Conservation (phyloP, 208 protist genomes). For the Trypanosomatidae sp. region DNA sequence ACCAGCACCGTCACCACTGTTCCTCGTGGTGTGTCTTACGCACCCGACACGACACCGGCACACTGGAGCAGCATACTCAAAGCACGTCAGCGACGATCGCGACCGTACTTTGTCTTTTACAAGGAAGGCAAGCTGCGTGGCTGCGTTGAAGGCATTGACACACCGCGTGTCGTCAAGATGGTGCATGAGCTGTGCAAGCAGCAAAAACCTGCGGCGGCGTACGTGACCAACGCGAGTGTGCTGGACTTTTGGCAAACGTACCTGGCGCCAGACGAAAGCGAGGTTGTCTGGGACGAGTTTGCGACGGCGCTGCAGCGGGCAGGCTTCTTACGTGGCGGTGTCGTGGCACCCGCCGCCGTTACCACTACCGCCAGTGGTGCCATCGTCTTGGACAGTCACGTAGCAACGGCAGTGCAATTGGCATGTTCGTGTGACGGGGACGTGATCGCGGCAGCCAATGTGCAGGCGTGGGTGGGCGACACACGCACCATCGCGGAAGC, state of each 20-base stretch:
- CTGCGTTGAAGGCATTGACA: constrained; percentile 74
- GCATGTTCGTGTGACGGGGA: too few relatives aligned
- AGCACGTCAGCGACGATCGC: too few relatives aligned
- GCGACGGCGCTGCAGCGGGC: constrained; percentile 16
- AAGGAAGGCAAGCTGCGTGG: constrained; percentile 67
- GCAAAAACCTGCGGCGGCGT: constrained; percentile 62
- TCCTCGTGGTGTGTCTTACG: too few relatives aligned
- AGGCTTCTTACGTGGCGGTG: constrained; percentile 1
- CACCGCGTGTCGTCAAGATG: constrained; percentile 61
- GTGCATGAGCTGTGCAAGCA: constrained; percentile 58
- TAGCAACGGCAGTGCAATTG: too few relatives aligned
- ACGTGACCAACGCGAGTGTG: constrained; percentile 49
- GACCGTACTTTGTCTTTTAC: constrained; percentile 82
- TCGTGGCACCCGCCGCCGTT: background rate
- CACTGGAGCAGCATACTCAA: too few relatives aligned
- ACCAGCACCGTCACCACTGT: too few relatives aligned
- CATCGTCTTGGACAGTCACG: constrained; percentile 7
- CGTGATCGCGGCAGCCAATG: too few relatives aligned
- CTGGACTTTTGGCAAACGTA: constrained; percentile 62
- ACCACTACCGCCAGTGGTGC: constrained; percentile 13
- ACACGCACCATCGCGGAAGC: too few relatives aligned
- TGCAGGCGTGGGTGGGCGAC: too few relatives aligned
- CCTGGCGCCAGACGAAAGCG: constrained; percentile 47
- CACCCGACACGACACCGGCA: too few relatives aligned
- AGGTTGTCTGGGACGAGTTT: constrained; percentile 40